These are phyloP conservation scores for Thielaviopsis ethacetica DNA, from an alignment of 2,329 filamentous ascomycete species.

Conservation along the genomic window DNA sequence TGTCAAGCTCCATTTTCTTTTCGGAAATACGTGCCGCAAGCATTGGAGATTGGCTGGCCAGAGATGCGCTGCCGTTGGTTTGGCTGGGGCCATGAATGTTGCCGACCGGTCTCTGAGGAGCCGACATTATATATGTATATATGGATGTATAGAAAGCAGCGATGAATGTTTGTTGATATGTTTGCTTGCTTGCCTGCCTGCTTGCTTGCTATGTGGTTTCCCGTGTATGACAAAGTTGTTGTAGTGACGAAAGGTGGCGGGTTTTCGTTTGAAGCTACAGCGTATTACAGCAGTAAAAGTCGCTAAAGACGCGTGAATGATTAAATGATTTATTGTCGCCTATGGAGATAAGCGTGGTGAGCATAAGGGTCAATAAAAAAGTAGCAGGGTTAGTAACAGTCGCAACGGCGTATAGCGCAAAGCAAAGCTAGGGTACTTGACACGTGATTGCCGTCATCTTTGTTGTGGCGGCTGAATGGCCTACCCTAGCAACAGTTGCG, in stretches of 20 bases:
- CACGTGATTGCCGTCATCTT: neutral
- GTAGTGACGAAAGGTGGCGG: neutral
- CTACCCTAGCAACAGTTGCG: neutral
- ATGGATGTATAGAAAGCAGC: neutral
- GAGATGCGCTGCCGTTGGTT: conserved; percentile 23
- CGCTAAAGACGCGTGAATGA: no score
- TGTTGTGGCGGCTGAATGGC: neutral
- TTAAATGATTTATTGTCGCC: no score
- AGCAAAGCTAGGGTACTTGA: neutral
- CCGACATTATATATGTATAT: neutral
- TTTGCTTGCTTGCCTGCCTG: no score
- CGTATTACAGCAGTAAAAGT: neutral
- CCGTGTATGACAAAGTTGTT: neutral
- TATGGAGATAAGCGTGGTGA: neutral
- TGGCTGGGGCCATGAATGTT: conserved; percentile 49
- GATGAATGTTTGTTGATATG: neutral
- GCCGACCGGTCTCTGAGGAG: conserved; percentile 16
- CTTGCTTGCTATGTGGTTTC: neutral
- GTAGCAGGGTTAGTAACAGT: neutral
- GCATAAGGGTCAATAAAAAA: neutral
- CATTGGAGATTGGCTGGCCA: conserved; percentile 48
- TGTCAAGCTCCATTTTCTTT: conserved; percentile 71
- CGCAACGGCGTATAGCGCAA: neutral
- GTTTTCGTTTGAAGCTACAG: neutral
- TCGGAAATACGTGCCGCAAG: conserved; percentile 64